Conservation (phyloP, 1,139 yeast genomes). For the Saccharomyces hybrid region DNA sequence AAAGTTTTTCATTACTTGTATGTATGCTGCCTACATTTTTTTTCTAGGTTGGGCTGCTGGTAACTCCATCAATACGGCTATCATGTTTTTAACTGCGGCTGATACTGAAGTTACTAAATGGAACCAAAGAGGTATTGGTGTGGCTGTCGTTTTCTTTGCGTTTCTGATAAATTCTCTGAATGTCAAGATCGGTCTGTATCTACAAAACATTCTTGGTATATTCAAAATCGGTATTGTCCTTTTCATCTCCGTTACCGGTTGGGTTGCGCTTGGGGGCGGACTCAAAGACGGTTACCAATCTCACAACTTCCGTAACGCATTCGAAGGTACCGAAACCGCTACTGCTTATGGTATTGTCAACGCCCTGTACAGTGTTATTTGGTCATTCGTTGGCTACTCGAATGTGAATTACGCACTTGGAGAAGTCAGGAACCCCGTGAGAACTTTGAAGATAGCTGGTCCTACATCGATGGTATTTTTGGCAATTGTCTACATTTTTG, state of each 20-base stretch:
- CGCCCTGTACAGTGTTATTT: slow-evolving; percentile 70
- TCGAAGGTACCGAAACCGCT: slow-evolving; percentile 48
- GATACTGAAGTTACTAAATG: slow-evolving; percentile 60
- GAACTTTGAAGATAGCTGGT: slow-evolving; percentile 63
- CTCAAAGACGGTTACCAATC: slow-evolving; percentile 43
- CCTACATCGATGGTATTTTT: slow-evolving; percentile 59
- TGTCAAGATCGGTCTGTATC: slow-evolving; percentile 57
- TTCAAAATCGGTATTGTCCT: slow-evolving; percentile 64
- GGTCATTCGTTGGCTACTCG: slow-evolving; percentile 71
- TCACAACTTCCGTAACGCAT: slow-evolving; percentile 59
- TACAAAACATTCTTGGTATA: slow-evolving; percentile 63
- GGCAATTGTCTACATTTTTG: slow-evolving; percentile 58
- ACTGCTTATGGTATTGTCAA: slow-evolving; percentile 70
- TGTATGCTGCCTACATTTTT: slow-evolving; percentile 71
- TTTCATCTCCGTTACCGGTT: slow-evolving; percentile 66
- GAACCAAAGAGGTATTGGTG: slow-evolving; percentile 70
- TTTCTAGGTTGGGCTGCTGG: slow-evolving; percentile 85
- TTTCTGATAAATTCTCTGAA: slow-evolving; percentile 57
- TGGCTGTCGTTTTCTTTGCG: slow-evolving; percentile 67
- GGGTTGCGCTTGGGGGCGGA: slow-evolving; percentile 76
- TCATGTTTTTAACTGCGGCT: slow-evolving; percentile 53
- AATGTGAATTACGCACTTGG: slow-evolving; percentile 80
- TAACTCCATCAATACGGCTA: slow-evolving; percentile 32
- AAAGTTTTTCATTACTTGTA: slow-evolving; percentile 58
- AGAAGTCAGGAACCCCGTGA: slow-evolving; percentile 65